Conservation (phyloP, 2,329 filamentous ascomycete genomes). For the Neurospora sp. region DNA sequence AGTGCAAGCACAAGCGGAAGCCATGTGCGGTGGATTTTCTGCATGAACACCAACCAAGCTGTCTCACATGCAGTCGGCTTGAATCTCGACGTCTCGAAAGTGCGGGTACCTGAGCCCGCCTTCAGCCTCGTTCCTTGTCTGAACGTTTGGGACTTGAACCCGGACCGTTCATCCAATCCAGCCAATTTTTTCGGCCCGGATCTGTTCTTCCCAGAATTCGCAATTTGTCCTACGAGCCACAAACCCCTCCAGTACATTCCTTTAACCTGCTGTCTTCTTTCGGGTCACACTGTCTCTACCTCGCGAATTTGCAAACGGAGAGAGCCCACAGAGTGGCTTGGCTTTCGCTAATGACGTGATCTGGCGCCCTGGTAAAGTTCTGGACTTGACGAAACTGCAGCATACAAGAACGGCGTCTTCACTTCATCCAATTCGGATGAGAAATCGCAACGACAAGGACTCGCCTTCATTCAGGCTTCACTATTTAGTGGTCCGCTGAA, state of each 20-base stretch:
- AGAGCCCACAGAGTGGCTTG: not conserved
- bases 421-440: not conserved
- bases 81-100: not conserved
- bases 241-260: not conserved
- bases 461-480: not conserved
- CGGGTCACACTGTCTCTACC: not conserved
- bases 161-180: not conserved
- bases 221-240: not conserved
- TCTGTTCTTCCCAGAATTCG: not conserved
- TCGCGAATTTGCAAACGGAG: not conserved
- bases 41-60: not conserved
- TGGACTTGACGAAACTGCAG: not conserved
- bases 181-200: not conserved
- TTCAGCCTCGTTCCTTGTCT: not conserved
- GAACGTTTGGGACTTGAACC: not conserved
- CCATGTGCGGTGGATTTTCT: not conserved
- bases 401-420: not conserved
- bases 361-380: not conserved
- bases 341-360: not conserved
- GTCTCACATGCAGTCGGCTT: not conserved
- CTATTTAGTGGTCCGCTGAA: not conserved
- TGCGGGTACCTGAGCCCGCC: not conserved
- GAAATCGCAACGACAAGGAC: not conserved
- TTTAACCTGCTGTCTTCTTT: not conserved
- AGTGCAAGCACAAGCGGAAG: not conserved